Base-by-base conservation (phyloP, 805 yeast genomes). In the Hanseniaspora jakobsenii region DNA sequence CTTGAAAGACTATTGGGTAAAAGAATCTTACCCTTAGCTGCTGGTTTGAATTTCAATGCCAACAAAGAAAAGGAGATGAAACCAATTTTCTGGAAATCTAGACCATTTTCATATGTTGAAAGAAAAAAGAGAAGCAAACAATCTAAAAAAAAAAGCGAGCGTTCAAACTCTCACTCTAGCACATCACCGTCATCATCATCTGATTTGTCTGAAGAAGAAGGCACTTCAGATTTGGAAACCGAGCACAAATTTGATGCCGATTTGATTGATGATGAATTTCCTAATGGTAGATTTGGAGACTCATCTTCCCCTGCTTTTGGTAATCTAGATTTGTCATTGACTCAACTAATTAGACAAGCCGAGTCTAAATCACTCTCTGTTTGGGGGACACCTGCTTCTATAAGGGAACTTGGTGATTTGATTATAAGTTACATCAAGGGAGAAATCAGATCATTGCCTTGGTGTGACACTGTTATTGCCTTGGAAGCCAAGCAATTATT, bases 231-330 rank as follows among this genome's bases (percentile, higher is more conserved):
- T 4, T 23, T 42, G 13, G 39, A 32, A 19, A 35, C 21, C 35
- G 46, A 35, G 9, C 46, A 42, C 36, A 29, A 42, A 27, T 42
- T 42, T 35, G 46, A 42, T 23, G 24, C 39, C 28, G 46, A 42
- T n/a, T 32, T 42, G 61, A 54, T 59, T 2, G 58, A 50, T 86
- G 98, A 91, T 64, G 98, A 91, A 62, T 91, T 89, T 58, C 98
- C 98, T 41, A 91, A 89, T 62, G 98, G 98, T 49, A 72, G 98
- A 66, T 91, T 95, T 87, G 98, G 98, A 55, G 96, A 91, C 60
- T 83, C 96, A 3, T 71, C 94, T 48, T 91, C 97, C 34, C 98
- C 98, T 4, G 97, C 97, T 2, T 87, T 81, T 64, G 95, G 94
- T 55, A 93, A 83, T 51, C 70, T 86, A 47, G 95, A 84, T 59